Percentiles rank a stretch among this genome's conserved stretches.
phyloP scores from a whole-genome alignment of 23 red algal genomes.

The Agarophyton chilense region DNA sequence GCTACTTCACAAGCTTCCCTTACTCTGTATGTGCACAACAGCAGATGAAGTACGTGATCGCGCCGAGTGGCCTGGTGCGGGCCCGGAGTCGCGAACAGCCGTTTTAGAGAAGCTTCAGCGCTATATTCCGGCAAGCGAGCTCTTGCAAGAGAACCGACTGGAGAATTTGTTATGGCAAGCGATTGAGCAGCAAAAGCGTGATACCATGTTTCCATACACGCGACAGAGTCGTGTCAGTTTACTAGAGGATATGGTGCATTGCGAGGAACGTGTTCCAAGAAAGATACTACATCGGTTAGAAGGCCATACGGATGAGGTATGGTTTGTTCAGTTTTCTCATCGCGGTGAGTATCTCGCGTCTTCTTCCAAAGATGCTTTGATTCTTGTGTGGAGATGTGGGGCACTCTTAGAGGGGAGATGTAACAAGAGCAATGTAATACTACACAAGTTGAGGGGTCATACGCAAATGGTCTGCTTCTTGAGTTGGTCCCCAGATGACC shows the following conservation, averaged over 20 bases:
- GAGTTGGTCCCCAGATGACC: constrained; percentile 91
- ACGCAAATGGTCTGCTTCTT: constrained; percentile 74
- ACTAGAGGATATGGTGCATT: constrained; percentile 89
- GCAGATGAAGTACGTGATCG: constrained; percentile 75
- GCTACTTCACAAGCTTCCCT: constrained; percentile 75
- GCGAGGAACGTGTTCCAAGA: constrained; percentile 72
- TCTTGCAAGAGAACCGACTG: constrained; percentile 75
- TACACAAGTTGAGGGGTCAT: constrained; percentile 77
- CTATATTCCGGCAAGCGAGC: constrained; percentile 68
- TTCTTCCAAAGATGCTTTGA: constrained; percentile 75
- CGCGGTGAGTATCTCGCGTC: constrained; percentile 82
- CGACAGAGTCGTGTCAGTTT: constrained; percentile 62
- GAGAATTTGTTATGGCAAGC: constrained; percentile 81
- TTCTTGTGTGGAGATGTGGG: constrained; percentile 74
- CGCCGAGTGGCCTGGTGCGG: constrained; percentile 78
- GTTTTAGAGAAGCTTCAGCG: constrained; percentile 73
- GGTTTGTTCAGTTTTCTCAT: constrained; percentile 98
- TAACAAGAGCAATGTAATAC: constrained; percentile 45
- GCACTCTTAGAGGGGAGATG: constrained; percentile 33
- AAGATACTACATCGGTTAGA: constrained; percentile 57
- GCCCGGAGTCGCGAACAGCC: constrained; percentile 24
- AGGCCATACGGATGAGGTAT: constrained; percentile 90
- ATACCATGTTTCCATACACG: constrained; percentile 90
- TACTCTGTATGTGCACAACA: constrained; percentile 78
- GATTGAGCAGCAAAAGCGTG: constrained; percentile 71